Evolutionary conservation across 192 early-diverging fungal genomes (phyloP).

Genomic region (Podila horticola): DNA sequence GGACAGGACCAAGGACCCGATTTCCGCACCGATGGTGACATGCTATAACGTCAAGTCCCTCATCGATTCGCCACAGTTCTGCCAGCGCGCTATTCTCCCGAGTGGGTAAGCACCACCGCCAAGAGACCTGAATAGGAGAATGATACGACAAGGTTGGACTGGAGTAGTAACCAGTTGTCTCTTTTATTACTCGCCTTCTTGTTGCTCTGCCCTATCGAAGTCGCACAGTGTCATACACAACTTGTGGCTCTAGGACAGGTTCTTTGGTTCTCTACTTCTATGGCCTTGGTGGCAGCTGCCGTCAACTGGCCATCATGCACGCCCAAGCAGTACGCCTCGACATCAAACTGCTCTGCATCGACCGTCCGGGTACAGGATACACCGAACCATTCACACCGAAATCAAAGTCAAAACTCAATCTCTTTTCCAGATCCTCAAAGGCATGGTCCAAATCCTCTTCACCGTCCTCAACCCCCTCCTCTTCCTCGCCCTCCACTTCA

Average conservation of each 20-base stretch:
- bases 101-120: constrained; percentile 21
- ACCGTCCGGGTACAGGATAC: constrained; percentile 38
- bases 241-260: constrained; percentile 40
- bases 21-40: constrained; percentile 42
- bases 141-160: too few relatives aligned
- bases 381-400: constrained; percentile 29
- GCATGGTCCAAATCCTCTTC: background rate
- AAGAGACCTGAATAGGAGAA: too few relatives aligned
- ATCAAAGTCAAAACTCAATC: constrained; percentile 3
- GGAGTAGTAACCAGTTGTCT: background rate
- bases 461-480: background rate
- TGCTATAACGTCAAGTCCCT: constrained; percentile 28
- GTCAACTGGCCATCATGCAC: constrained; percentile 39
- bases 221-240: constrained; percentile 31
- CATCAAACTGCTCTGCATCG: constrained; percentile 31
- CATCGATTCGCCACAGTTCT: constrained; percentile 44
- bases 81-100: constrained; percentile 23
- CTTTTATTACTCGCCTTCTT: background rate
- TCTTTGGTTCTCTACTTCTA: constrained; percentile 31
- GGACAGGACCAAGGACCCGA: constrained; percentile 23
- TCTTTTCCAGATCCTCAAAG: constrained; percentile 7
- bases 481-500: background rate
- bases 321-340: constrained; percentile 42
- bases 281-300: constrained; percentile 40
- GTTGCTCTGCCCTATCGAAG: background rate